Percentiles rank a stretch among this genome's conserved stretches.
Evolutionary conservation across 257 asterid genomes (phyloP).

Genomic region (Rauvolfia tetraphylla): DNA sequence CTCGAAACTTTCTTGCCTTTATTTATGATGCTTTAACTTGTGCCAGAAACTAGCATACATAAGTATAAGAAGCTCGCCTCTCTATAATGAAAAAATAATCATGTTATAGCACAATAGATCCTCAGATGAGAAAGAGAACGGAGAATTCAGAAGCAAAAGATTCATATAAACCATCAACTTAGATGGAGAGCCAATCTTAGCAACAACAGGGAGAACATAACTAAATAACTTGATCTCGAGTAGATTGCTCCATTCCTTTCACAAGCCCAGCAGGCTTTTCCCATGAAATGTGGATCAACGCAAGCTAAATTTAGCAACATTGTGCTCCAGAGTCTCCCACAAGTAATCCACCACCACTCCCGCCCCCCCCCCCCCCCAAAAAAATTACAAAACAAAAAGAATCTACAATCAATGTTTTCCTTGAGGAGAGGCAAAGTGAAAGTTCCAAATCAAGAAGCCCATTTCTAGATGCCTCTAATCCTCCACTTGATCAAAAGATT

Average conservation of each 20-base stretch:
- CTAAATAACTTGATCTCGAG: not conserved
- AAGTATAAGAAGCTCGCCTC: not conserved
- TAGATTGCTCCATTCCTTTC: not conserved
- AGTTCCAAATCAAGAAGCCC: not conserved
- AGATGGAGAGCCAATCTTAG: not conserved
- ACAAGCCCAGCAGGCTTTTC: not conserved
- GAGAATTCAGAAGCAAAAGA: not conserved
- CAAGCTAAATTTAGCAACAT: not conserved
- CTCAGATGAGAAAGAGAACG: not conserved
- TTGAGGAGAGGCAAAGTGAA: not conserved
- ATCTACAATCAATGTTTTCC: no score
- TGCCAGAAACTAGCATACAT: not conserved
- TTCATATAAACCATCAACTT: no score
- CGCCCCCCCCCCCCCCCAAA: no score
- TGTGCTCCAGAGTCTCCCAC: not conserved
- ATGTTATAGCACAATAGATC: not conserved
- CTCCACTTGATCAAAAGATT: slow-evolving; percentile 1
- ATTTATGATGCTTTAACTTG: not conserved
- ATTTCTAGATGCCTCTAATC: not conserved
- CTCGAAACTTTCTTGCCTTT: not conserved
- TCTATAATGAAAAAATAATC: not conserved
- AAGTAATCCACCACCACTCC: not conserved
- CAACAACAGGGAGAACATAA: not conserved
- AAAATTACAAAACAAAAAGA: no score
- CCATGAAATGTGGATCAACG: not conserved